Conservation (phyloP, 768 basidiomycete genomes). For the Lactarius evosmus region DNA sequence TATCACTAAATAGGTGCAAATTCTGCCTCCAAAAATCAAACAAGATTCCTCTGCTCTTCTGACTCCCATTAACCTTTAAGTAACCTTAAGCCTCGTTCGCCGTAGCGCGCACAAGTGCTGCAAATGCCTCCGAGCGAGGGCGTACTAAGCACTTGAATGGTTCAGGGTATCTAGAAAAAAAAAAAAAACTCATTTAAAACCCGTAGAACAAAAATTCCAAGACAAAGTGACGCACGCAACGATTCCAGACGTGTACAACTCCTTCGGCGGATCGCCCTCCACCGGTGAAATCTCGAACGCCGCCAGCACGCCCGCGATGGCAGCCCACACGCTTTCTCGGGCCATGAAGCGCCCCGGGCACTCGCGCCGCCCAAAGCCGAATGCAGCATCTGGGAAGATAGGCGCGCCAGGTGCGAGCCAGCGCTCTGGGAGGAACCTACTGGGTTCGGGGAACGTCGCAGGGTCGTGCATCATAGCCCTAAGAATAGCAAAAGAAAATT, state of each 20-base stretch:
- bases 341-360: constrained; percentile 3
- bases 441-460: constrained; percentile 1
- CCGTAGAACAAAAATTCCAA: background rate
- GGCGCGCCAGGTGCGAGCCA: background rate
- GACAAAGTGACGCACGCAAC: background rate
- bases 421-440: background rate
- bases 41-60: background rate
- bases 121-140: constrained; percentile 3
- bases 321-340: background rate
- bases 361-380: constrained; percentile 9
- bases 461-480: constrained; percentile 15
- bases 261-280: background rate
- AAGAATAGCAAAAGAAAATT: background rate
- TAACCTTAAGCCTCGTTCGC: background rate
- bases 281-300: background rate
- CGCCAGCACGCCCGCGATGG: background rate
- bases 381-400: background rate
- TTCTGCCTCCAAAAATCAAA: background rate
- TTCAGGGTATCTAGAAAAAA: background rate
- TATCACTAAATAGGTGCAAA: background rate
- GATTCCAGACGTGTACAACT: background rate
- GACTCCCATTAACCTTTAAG: background rate
- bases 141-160: background rate
- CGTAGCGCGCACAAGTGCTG: background rate
- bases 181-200: background rate